Evolutionary conservation across 371 early-diverging fungal genomes (phyloP).

Genomic region (Blakeslea trispora): DNA sequence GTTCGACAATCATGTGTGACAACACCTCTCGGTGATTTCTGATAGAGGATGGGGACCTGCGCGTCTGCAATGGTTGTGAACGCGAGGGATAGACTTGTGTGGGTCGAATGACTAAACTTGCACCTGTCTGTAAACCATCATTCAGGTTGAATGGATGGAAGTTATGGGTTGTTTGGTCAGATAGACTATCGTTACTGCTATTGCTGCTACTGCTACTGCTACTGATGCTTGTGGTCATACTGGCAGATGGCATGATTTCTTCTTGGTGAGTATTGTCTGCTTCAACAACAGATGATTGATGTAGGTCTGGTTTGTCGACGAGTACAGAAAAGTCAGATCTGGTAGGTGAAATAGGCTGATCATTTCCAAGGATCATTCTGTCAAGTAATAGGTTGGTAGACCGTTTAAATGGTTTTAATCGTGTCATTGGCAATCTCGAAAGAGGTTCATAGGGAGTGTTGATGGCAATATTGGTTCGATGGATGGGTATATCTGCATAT

Average conservation of each 20-base stretch:
- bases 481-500: background rate
- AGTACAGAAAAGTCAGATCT: background rate
- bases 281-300: background rate
- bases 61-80: conserved; percentile 19
- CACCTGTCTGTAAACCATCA: background rate
- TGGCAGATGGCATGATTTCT: background rate
- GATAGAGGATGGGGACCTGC: background rate
- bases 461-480: conserved; percentile 28
- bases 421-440: background rate
- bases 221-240: background rate
- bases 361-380: conserved; percentile 3
- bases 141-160: background rate
- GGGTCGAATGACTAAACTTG: conserved; percentile 2
- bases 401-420: conserved; percentile 19
- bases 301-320: background rate
- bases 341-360: background rate
- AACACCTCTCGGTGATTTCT: conserved; percentile 7
- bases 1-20: conserved; percentile 20
- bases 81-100: conserved; percentile 19
- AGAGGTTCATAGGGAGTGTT: conserved; percentile 15
- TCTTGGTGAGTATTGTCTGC: background rate
- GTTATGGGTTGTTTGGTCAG: background rate
- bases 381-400: conserved; percentile 16
- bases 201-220: conserved; percentile 6
- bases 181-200: background rate